Evolutionary conservation across 2,329 filamentous ascomycete species (phyloP).

Genomic region (Cyclaneusma minus): DNA sequence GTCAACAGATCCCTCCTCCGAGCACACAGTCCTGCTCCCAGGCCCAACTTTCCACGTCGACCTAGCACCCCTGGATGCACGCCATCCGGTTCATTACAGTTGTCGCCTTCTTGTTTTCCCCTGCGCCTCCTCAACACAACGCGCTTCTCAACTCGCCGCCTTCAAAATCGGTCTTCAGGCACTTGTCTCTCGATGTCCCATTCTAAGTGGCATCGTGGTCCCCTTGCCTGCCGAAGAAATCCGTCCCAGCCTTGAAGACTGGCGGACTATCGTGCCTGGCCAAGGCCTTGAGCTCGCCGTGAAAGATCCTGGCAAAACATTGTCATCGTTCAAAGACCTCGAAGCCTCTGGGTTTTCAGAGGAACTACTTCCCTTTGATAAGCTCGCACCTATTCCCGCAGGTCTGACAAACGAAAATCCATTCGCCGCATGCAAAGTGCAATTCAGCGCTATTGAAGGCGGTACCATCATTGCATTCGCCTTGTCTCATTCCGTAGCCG

Average conservation of each 20-base stretch:
- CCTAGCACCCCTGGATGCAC: conserved; percentile 5
- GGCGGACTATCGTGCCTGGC: conserved; percentile 5
- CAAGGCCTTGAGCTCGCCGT: conserved; percentile 6
- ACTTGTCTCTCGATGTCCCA: conserved; percentile 6
- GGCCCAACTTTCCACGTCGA: conserved; percentile 8
- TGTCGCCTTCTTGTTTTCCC: conserved; percentile 6
- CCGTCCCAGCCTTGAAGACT: conserved; percentile 2
- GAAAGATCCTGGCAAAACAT: conserved; percentile 3
- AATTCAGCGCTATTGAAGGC: conserved; percentile 6
- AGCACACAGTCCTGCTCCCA: conserved; percentile 4
- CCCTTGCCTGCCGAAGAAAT: conserved; percentile 1
- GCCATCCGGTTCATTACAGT: conserved; percentile 7
- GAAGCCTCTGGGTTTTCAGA: conserved; percentile 4
- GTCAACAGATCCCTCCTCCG: too few species aligned
- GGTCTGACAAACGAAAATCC: conserved; percentile 3
- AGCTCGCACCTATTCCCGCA: conserved; percentile 5
- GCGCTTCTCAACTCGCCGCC: conserved; percentile 5
- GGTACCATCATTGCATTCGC: conserved; percentile 5
- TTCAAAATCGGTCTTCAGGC: conserved; percentile 6
- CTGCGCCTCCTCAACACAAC: conserved; percentile 4
- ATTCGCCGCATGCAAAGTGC: conserved; percentile 6
- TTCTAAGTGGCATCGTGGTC: conserved; percentile 5
- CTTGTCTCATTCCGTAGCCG: conserved; percentile 6
- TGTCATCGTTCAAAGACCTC: conserved; percentile 5
- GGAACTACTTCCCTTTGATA: conserved; percentile 3